Evolutionary conservation across 140 eudicot genomes (phyloP).

Genomic region (Stevia rebaudiana): DNA sequence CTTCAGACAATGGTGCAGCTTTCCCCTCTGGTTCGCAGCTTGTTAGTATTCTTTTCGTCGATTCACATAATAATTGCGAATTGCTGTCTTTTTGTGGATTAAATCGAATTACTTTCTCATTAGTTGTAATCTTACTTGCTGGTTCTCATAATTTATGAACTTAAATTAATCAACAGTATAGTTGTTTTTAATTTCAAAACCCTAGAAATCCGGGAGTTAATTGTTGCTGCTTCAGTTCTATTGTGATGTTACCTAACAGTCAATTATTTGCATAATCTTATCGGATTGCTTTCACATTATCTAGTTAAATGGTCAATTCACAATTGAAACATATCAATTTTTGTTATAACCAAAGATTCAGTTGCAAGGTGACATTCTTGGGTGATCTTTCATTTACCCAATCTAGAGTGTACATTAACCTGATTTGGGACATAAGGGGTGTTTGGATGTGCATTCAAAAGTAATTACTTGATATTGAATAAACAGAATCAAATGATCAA

Average conservation of each 20-base stretch:
- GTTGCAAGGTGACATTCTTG: neutral
- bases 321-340: neutral
- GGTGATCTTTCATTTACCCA: neutral
- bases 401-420: neutral
- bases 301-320: neutral
- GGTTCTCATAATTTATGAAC: neutral
- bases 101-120: neutral
- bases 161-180: neutral
- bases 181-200: neutral
- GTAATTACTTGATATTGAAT: neutral
- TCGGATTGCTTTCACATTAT: neutral
- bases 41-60: slow-evolving; percentile 28
- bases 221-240: neutral
- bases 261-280: slow-evolving; percentile 6
- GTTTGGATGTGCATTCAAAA: neutral
- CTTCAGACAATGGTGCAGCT: slow-evolving; percentile 27
- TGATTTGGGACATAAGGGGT: neutral
- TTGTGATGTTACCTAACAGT: neutral
- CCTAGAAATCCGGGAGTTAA: neutral
- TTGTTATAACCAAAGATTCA: neutral
- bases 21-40: slow-evolving; percentile 28
- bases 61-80: neutral
- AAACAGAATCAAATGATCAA: neutral
- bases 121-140: neutral
- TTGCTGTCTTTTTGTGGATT: neutral